Percentiles rank a stretch among this genome's conserved stretches.
Evolutionary conservation across 202 grass and related monocot species (phyloP).

Genomic region (Zizania palustris): DNA sequence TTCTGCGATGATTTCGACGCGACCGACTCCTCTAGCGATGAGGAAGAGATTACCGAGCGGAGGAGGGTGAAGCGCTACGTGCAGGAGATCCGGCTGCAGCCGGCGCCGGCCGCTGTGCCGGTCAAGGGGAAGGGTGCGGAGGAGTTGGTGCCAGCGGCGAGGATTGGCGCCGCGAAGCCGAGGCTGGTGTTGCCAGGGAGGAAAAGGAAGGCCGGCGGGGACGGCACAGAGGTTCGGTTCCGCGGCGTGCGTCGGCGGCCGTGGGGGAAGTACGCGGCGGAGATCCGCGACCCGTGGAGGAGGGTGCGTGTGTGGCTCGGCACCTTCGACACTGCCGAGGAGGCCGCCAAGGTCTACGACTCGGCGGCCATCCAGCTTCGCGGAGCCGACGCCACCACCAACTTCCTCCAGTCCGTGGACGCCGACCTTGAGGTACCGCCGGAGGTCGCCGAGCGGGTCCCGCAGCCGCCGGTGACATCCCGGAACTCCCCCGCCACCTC

Average conservation of each 20-base stretch:
- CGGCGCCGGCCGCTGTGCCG: neutral
- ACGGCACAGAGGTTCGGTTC: constrained; percentile 61
- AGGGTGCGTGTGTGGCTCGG: constrained; percentile 90
- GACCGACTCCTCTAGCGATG: constrained; percentile 71
- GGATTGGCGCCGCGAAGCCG: neutral
- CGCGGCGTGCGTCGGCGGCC: constrained; percentile 80
- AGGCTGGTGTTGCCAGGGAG: constrained; percentile 7
- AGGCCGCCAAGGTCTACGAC: constrained; percentile 91
- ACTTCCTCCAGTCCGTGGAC: constrained; percentile 53
- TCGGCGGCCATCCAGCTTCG: constrained; percentile 84
- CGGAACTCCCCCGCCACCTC: constrained; percentile 57
- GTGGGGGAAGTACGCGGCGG: constrained; percentile 96
- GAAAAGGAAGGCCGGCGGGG: constrained; percentile 55
- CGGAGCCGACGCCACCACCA: constrained; percentile 73
- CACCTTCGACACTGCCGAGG: constrained; percentile 88
- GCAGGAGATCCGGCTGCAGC: constrained; percentile 66
- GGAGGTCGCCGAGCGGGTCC: constrained; percentile 26
- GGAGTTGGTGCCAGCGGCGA: neutral
- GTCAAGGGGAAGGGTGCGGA: constrained; percentile 39
- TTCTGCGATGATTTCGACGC: constrained; percentile 81
- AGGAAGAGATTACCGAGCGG: constrained; percentile 31
- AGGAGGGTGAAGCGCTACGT: constrained; percentile 78
- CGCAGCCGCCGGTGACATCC: neutral
- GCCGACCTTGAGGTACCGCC: constrained; percentile 38
- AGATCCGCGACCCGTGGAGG: constrained; percentile 83